These are phyloP conservation scores for Penicillium sclerotigenum DNA, from an alignment of 2,329 filamentous ascomycete species.

Conservation along the genomic window DNA sequence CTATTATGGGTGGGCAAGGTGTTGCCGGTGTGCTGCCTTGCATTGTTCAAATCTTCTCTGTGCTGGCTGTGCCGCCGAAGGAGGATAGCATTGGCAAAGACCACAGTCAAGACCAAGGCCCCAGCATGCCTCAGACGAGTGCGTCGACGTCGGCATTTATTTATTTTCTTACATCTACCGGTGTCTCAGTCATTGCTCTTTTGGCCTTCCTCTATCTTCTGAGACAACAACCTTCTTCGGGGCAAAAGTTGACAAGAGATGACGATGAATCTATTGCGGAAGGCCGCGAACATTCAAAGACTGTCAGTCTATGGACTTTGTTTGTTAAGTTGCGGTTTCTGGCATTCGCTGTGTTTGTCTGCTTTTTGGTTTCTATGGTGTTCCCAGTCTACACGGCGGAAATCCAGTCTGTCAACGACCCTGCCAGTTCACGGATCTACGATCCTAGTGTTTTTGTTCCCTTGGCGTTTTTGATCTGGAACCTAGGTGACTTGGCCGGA, in stretches of 20 bases:
- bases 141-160: slow-evolving; percentile 72
- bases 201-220: slow-evolving; percentile 72
- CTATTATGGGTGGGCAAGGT: slow-evolving; percentile 91
- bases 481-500: slow-evolving; percentile 77
- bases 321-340: slow-evolving; percentile 77
- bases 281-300: slow-evolving; percentile 34
- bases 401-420: slow-evolving; percentile 51
- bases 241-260: slow-evolving; percentile 2
- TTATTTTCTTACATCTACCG: slow-evolving; percentile 86
- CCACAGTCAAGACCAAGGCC: slow-evolving; percentile 27
- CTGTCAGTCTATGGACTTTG: slow-evolving; percentile 61
- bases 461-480: slow-evolving; percentile 89
- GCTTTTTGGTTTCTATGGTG: slow-evolving; percentile 84
- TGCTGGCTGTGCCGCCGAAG: slow-evolving; percentile 61
- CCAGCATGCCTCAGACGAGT: slow-evolving; percentile 43
- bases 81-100: slow-evolving; percentile 33
- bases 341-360: slow-evolving; percentile 71
- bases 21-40: slow-evolving; percentile 87
- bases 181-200: slow-evolving; percentile 67
- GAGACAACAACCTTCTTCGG: slow-evolving; percentile 41
- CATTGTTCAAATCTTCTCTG: slow-evolving; percentile 79
- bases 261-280: slow-evolving; percentile 15
- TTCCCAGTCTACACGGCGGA: slow-evolving; percentile 87
- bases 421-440: slow-evolving; percentile 55
- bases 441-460: slow-evolving; percentile 78